These are phyloP conservation scores for Aspergillus ochraceus DNA, from an alignment of 2,329 filamentous ascomycete species.

Conservation along the genomic window DNA sequence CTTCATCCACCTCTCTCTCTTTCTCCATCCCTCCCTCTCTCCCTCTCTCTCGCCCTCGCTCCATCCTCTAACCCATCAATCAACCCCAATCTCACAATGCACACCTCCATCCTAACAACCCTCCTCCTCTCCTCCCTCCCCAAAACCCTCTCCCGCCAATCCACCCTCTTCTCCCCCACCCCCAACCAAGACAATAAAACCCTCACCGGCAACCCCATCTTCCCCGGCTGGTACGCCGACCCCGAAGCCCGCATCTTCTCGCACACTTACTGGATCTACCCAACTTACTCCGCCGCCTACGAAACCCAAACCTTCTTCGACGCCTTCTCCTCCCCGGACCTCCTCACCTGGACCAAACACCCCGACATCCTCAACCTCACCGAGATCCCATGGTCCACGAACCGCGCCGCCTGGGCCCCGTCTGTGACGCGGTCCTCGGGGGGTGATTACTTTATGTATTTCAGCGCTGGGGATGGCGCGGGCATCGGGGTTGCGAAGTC, in stretches of 20 bases:
- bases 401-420: constrained; percentile 50
- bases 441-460: constrained; percentile 53
- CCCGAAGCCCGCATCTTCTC: constrained; percentile 52
- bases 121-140: neutral
- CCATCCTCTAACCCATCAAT: neutral
- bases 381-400: constrained; percentile 46
- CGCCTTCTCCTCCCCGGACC: constrained; percentile 52
- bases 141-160: neutral
- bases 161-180: neutral
- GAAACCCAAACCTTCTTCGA: constrained; percentile 52
- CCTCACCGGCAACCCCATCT: constrained; percentile 46
- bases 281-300: constrained; percentile 48
- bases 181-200: constrained; percentile 1
- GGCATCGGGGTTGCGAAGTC: constrained; percentile 47
- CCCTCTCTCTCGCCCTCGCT: no score
- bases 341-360: constrained; percentile 53
- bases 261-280: constrained; percentile 50
- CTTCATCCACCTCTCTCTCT: neutral
- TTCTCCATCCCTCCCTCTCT: neutral
- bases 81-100: neutral
- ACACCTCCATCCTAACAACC: neutral
- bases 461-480: constrained; percentile 50
- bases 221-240: constrained; percentile 54
- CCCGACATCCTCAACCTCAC: constrained; percentile 44
- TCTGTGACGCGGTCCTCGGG: constrained; percentile 37